Evolutionary conservation across 2,329 filamentous ascomycete species (phyloP).

Genomic region (Monilinia aucupariae): DNA sequence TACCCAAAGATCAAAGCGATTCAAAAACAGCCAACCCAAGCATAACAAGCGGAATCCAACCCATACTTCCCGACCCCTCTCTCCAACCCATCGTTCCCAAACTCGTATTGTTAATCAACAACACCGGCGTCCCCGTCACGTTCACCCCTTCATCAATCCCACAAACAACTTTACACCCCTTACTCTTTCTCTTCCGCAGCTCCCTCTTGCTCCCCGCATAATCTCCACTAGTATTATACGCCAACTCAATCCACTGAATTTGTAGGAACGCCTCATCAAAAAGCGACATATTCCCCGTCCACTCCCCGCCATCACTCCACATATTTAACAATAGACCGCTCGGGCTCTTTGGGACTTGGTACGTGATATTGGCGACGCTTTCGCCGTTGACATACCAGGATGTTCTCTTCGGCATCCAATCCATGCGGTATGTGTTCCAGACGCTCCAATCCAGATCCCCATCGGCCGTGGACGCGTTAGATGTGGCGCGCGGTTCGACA

Average conservation of each 20-base stretch:
- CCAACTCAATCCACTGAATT: conserved; percentile 35
- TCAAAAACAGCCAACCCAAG: conserved; percentile 5
- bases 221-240: conserved; percentile 30
- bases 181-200: conserved; percentile 23
- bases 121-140: conserved; percentile 26
- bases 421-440: conserved; percentile 33
- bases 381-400: conserved; percentile 33
- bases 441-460: conserved; percentile 25
- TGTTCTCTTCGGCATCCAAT: conserved; percentile 32
- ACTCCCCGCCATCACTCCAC: conserved; percentile 33
- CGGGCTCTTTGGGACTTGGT: conserved; percentile 29
- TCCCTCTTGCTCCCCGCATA: conserved; percentile 19
- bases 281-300: conserved; percentile 32
- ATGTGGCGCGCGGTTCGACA: conserved; percentile 22
- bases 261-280: conserved; percentile 31
- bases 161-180: conserved; percentile 30
- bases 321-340: conserved; percentile 32
- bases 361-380: conserved; percentile 29
- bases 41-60: not conserved
- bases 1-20: not conserved
- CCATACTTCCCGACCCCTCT: conserved; percentile 9
- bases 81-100: conserved; percentile 1
- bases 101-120: conserved; percentile 28
- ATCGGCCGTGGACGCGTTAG: conserved; percentile 25
- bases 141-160: conserved; percentile 29